Conservation (phyloP, 176 grass and related monocot genomes). For the Oryza glumipatula region DNA sequence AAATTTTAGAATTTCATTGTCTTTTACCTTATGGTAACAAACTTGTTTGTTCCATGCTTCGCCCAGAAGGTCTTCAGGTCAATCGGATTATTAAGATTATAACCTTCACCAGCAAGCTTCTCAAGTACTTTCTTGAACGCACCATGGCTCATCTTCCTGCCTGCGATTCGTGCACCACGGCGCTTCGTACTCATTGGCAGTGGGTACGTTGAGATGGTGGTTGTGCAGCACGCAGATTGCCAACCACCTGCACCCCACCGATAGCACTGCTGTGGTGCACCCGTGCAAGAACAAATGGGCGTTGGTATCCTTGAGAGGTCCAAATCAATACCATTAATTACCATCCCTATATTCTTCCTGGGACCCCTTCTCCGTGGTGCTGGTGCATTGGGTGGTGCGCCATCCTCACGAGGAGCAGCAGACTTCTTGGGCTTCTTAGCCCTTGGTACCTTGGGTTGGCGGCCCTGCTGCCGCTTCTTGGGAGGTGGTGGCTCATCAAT, state of each 20-base stretch:
- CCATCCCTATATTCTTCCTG: conserved; percentile 46
- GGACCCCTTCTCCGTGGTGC: conserved; percentile 38
- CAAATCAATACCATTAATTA: conserved; percentile 61
- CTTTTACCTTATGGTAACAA: conserved; percentile 52
- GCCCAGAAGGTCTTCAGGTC: conserved; percentile 64
- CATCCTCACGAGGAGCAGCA: conserved; percentile 20
- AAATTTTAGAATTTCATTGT: conserved; percentile 1
- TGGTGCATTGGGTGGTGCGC: not conserved
- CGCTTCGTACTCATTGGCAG: conserved; percentile 58
- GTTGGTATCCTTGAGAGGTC: conserved; percentile 60
- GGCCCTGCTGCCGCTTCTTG: conserved; percentile 46
- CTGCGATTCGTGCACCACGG: conserved; percentile 58
- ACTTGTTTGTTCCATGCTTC: conserved; percentile 70
- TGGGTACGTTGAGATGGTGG: conserved; percentile 54
- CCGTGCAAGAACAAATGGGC: conserved; percentile 62
- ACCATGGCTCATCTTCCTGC: conserved; percentile 63
- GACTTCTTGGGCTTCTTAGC: conserved; percentile 57
- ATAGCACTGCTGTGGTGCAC: conserved; percentile 55
- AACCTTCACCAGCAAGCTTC: conserved; percentile 58
- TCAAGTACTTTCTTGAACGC: conserved; percentile 66
- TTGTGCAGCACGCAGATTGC: conserved; percentile 66
- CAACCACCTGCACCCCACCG: conserved; percentile 62
- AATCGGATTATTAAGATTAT: conserved; percentile 59
- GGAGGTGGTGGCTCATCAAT: conserved; percentile 31
- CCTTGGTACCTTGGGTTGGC: conserved; percentile 45